Evolutionary conservation across 805 yeast genomes (phyloP).

Genomic region (Tetrapisispora nanseiensis): DNA sequence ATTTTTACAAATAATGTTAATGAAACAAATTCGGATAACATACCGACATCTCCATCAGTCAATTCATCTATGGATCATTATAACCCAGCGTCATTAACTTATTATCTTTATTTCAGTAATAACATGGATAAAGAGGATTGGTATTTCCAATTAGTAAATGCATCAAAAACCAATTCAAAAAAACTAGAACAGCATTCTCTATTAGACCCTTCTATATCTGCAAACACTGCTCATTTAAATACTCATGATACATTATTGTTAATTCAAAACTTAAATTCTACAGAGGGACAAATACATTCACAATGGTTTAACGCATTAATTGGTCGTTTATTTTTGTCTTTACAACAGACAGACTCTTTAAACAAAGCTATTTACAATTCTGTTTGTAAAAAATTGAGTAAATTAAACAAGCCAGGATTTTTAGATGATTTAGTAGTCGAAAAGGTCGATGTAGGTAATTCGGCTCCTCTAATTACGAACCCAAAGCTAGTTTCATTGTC

Average conservation of each 20-base stretch:
- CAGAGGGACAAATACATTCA: conserved; percentile 73
- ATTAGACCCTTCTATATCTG: conserved; percentile 50
- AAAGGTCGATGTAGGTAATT: conserved; percentile 61
- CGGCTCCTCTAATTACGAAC: conserved; percentile 71
- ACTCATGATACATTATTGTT: conserved; percentile 64
- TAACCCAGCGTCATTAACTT: conserved; percentile 16
- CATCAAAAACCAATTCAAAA: conserved; percentile 40
- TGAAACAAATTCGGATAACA: neutral
- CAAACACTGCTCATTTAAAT: conserved; percentile 61
- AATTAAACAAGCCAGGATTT: conserved; percentile 80
- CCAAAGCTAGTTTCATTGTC: conserved; percentile 61
- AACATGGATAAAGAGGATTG: conserved; percentile 86
- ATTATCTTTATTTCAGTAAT: conserved; percentile 64
- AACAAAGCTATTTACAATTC: conserved; percentile 47
- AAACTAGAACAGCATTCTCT: conserved; percentile 20
- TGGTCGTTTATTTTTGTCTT: conserved; percentile 71
- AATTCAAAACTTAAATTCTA: conserved; percentile 67
- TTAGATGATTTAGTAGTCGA: conserved; percentile 72
- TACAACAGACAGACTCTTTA: conserved; percentile 62
- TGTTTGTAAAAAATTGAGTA: conserved; percentile 61
- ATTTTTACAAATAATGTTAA: neutral
- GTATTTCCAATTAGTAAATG: conserved; percentile 77
- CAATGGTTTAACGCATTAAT: conserved; percentile 85
- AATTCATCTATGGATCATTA: neutral
- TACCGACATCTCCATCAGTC: neutral